Evolutionary conservation across 179 eudicot species (phyloP).

Genomic region (Actinidia arguta): DNA sequence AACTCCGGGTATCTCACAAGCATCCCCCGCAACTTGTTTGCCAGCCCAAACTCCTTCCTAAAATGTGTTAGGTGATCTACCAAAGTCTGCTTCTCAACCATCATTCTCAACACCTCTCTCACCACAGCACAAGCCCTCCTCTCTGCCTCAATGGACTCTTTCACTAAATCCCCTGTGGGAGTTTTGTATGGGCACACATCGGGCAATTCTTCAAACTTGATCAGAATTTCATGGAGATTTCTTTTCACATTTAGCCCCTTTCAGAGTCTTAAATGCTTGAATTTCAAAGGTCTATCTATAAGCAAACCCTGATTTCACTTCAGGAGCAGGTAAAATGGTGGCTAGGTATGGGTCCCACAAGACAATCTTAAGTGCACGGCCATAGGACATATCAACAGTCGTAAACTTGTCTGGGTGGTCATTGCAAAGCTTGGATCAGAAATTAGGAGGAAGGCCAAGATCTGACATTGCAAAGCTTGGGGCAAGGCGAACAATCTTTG

Average conservation of each 20-base stretch:
- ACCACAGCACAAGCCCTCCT: constrained; percentile 90
- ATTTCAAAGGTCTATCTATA: constrained; percentile 87
- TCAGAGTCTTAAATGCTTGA: constrained; percentile 78
- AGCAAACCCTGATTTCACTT: constrained; percentile 51
- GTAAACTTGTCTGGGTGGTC: constrained; percentile 77
- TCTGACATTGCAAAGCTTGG: too few relatives aligned
- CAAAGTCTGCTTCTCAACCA: constrained; percentile 82
- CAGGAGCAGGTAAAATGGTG: constrained; percentile 42
- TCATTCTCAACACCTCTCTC: constrained; percentile 89
- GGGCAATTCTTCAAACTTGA: constrained; percentile 69
- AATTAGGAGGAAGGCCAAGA: constrained; percentile 82
- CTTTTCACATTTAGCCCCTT: constrained; percentile 79
- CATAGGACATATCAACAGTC: constrained; percentile 89
- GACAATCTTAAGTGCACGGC: constrained; percentile 92
- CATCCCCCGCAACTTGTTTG: constrained; percentile 82
- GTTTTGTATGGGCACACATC: constrained; percentile 79
- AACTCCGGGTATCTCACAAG: constrained; percentile 89
- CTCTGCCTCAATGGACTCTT: constrained; percentile 72
- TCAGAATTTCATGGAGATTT: constrained; percentile 63
- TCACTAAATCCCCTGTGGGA: constrained; percentile 44
- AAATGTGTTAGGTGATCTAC: constrained; percentile 92
- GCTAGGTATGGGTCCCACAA: constrained; percentile 71
- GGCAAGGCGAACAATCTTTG: constrained; percentile 85
- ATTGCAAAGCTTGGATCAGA: constrained; percentile 80
- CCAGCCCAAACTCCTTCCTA: constrained; percentile 87